Percentiles rank a stretch among this genome's conserved stretches.
Conservation (phyloP, 1,284 basidiomycete genomes). For the Fomitopsis pinicola region DNA sequence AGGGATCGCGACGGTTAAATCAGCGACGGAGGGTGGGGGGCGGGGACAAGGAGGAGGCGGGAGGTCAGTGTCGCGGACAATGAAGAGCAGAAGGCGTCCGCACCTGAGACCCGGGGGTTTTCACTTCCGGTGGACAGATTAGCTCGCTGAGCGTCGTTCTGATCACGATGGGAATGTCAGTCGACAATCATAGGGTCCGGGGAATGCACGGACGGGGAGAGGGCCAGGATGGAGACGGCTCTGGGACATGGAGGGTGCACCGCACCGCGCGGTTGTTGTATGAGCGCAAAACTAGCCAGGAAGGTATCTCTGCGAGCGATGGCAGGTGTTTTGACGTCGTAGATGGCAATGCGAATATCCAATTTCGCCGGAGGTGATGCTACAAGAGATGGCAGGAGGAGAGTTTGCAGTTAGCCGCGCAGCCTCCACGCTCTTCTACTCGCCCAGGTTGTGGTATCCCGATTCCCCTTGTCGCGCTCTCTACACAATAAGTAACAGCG, state of each 20-base stretch:
- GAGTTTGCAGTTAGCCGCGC: background rate
- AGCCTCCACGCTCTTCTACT: background rate
- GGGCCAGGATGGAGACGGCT: background rate
- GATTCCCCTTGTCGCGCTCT: background rate
- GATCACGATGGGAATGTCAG: background rate
- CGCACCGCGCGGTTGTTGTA: background rate
- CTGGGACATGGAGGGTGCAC: background rate
- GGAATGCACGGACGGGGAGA: background rate
- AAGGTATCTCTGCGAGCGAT: background rate
- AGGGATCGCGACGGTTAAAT: background rate
- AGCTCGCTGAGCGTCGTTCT: background rate
- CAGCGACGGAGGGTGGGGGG: background rate
- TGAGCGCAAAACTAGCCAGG: background rate
- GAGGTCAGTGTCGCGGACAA: background rate
- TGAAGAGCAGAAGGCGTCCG: background rate
- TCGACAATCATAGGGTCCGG: background rate
- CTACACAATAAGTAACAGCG: background rate
- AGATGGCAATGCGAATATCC: background rate
- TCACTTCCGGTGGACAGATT: slow-evolving; percentile 1
- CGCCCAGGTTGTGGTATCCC: background rate
- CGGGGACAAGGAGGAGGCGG: background rate
- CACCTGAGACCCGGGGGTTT: slow-evolving; percentile 3
- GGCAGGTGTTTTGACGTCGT: background rate
- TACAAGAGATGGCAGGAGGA: background rate
- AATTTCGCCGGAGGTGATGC: background rate